A percentile compares a stretch with the other conserved stretches of the same genome.
Conservation (phyloP, 1,284 basidiomycete genomes). For the Cryptococcus sp. region DNA sequence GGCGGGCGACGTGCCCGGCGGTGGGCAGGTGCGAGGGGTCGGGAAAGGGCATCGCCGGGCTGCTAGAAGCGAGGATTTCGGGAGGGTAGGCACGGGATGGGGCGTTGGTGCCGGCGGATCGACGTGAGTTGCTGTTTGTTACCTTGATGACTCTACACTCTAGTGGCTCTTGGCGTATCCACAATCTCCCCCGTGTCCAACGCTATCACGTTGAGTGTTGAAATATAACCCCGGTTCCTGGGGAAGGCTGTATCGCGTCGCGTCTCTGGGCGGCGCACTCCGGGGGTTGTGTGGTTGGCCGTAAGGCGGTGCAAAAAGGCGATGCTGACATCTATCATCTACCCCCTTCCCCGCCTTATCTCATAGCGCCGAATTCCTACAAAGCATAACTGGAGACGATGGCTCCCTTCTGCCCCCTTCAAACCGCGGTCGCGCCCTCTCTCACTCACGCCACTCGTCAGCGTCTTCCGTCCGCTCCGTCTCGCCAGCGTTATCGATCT, state of each 20-base stretch:
- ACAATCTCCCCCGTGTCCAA: neutral
- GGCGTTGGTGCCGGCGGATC: slow-evolving; percentile 43
- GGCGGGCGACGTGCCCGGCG: neutral
- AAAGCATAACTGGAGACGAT: slow-evolving; percentile 45
- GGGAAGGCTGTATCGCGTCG: too few species aligned
- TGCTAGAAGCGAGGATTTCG: slow-evolving; percentile 46
- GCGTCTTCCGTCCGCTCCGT: slow-evolving; percentile 39
- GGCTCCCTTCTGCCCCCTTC: slow-evolving; percentile 44
- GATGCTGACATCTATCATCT: neutral
- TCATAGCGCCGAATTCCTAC: slow-evolving; percentile 42
- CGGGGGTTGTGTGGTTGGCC: too few species aligned
- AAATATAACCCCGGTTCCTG: too few species aligned
- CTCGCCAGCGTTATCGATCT: slow-evolving; percentile 43
- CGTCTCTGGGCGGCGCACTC: too few species aligned
- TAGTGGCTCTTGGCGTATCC: neutral
- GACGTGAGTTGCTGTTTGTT: slow-evolving; percentile 33
- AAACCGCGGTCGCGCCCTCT: slow-evolving; percentile 30
- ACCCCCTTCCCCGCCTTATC: slow-evolving; percentile 4
- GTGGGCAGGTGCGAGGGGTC: slow-evolving; percentile 26
- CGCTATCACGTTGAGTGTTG: neutral
- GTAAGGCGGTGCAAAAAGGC: neutral
- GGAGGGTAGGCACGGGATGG: slow-evolving; percentile 38
- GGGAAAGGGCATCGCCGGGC: slow-evolving; percentile 34
- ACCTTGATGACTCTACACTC: neutral
- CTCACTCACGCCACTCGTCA: slow-evolving; percentile 43